Conservation (phyloP, 1,139 yeast species). For the Saccharomyces hybrid region DNA sequence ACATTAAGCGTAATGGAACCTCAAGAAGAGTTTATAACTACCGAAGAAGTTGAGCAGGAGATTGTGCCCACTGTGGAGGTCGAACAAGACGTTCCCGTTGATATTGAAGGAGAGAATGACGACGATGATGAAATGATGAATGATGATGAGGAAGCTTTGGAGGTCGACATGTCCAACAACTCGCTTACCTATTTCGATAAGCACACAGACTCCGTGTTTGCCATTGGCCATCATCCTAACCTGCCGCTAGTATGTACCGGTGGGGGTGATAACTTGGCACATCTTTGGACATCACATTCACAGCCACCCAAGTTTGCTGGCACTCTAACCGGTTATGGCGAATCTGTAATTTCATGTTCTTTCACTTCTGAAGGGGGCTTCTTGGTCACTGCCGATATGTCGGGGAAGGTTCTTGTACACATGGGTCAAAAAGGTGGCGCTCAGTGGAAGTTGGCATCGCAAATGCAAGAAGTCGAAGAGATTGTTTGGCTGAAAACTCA, state of each 20-base stretch:
- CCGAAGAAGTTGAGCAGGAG: constrained; percentile 56
- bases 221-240: constrained; percentile 69
- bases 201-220: constrained; percentile 78
- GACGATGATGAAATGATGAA: constrained; percentile 36
- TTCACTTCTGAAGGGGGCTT: constrained; percentile 78
- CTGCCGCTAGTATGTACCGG: constrained; percentile 81
- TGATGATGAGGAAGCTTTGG: constrained; percentile 37
- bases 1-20: constrained; percentile 7
- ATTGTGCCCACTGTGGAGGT: constrained; percentile 35
- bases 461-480: constrained; percentile 82
- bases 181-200: constrained; percentile 83
- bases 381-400: constrained; percentile 89
- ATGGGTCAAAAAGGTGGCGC: constrained; percentile 68
- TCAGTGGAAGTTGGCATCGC: constrained; percentile 64
- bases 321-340: constrained; percentile 68
- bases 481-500: constrained; percentile 71
- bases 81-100: constrained; percentile 32
- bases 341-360: constrained; percentile 77
- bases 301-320: constrained; percentile 75
- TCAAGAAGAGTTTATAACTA: constrained; percentile 46
- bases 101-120: constrained; percentile 35
- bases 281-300: constrained; percentile 84
- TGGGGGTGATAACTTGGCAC: constrained; percentile 85
- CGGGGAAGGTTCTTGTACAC: constrained; percentile 73
- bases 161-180: constrained; percentile 76